Conservation (phyloP, 2,329 filamentous ascomycete genomes). For the Aspergillus neotritici region DNA sequence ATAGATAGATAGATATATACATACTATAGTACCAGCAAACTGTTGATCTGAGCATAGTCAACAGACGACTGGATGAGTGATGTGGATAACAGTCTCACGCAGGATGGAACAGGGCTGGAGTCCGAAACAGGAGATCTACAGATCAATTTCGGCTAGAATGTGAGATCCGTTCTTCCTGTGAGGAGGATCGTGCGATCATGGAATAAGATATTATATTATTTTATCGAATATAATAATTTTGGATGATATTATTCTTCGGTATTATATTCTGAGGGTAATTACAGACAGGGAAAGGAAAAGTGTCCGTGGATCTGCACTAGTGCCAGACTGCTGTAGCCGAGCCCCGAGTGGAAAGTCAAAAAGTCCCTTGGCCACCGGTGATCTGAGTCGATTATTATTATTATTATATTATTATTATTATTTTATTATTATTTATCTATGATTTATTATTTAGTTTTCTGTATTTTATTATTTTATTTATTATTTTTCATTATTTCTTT, state of each 20-base stretch:
- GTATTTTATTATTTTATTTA: too few species aligned
- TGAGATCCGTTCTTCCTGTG: conserved; percentile 25
- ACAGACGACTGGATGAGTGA: too few species aligned
- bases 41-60: conserved; percentile 1
- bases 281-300: conserved; percentile 9
- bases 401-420: conserved; percentile 3
- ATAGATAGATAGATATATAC: too few species aligned
- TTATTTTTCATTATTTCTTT: background rate
- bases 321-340: conserved; percentile 18
- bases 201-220: too few species aligned
- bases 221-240: conserved; percentile 3
- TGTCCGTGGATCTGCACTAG: conserved; percentile 24
- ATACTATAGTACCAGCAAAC: background rate
- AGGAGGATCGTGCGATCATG: conserved; percentile 20
- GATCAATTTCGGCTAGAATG: conserved; percentile 8
- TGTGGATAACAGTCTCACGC: too few species aligned
- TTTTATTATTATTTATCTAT: conserved; percentile 6
- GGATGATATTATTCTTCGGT: background rate
- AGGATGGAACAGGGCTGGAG: background rate
- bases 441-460: conserved; percentile 7
- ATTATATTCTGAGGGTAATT: background rate
- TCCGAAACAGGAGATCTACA: conserved; percentile 9
- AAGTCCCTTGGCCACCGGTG: conserved; percentile 11
- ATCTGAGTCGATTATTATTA: conserved; percentile 11
- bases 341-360: conserved; percentile 9